These are phyloP conservation scores for Skeletonema costatum DNA, from an alignment of 108 stramenopile species.

Conservation along the genomic window DNA sequence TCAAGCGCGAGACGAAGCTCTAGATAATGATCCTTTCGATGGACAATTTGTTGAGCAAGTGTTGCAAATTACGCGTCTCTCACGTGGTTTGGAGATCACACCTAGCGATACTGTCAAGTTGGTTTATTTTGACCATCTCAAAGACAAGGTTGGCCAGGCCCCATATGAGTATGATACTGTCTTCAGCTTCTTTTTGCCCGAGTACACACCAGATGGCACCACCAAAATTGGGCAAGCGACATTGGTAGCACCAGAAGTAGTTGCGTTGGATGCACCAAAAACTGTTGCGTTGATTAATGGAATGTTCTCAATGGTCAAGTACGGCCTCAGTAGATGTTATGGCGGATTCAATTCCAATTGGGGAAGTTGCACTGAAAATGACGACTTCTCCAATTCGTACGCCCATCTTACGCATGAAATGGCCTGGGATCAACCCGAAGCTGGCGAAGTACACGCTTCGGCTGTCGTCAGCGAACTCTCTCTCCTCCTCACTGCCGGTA, in stretches of 20 bases:
- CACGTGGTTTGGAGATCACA: not conserved
- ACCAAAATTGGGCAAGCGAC: conserved; percentile 4
- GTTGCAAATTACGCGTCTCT: conserved; percentile 25
- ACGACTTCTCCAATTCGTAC: conserved; percentile 13
- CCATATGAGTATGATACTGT: conserved; percentile 49
- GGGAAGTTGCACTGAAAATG: conserved; percentile 22
- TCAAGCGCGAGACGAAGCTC: conserved; percentile 46
- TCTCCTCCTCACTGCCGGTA: conserved; percentile 54
- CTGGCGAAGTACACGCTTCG: conserved; percentile 7
- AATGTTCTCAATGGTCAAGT: conserved; percentile 47
- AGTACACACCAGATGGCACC: conserved; percentile 47
- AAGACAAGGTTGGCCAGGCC: conserved; percentile 39
- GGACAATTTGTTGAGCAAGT: conserved; percentile 67
- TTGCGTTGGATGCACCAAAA: conserved; percentile 49
- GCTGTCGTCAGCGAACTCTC: conserved; percentile 41
- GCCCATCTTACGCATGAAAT: not conserved
- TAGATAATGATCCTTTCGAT: conserved; percentile 65
- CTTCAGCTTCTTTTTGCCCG: conserved; percentile 57
- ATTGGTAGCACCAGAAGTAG: conserved; percentile 48
- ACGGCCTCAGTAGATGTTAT: conserved; percentile 49
- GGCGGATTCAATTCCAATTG: conserved; percentile 30
- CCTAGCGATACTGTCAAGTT: not conserved
- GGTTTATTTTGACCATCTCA: not conserved
- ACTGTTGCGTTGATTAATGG: conserved; percentile 51
- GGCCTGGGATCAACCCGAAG: conserved; percentile 15